These are phyloP conservation scores for Solanum gracilifrons DNA, from an alignment of 257 asterid genomes.

Conservation along the genomic window DNA sequence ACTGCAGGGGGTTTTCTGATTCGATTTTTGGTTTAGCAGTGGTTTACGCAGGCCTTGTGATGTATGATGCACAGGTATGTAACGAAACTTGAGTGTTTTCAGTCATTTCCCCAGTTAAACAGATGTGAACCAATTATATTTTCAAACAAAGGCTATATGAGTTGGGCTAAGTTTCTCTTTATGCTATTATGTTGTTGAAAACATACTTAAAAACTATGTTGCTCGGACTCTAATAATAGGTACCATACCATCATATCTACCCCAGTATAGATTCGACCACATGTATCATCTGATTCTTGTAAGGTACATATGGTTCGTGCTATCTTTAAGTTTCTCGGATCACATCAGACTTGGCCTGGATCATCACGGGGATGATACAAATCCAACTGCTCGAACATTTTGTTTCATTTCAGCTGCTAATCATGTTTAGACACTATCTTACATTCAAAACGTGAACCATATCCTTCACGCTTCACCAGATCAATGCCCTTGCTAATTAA, in stretches of 20 bases:
- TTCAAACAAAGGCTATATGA: background rate
- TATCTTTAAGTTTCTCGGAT: too few species aligned
- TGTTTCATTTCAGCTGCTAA: background rate
- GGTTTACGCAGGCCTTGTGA: constrained; percentile 69
- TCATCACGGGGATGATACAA: background rate
- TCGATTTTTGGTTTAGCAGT: constrained; percentile 74
- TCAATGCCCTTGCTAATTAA: background rate
- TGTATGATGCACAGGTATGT: constrained; percentile 95
- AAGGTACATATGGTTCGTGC: background rate
- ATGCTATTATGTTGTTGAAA: background rate
- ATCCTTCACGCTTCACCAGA: background rate
- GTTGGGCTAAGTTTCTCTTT: background rate
- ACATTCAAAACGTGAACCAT: background rate
- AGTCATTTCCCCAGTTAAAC: background rate
- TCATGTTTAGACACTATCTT: background rate
- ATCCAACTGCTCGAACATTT: background rate
- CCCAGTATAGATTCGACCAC: background rate
- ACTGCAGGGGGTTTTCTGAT: constrained; percentile 80
- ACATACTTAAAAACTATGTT: too few species aligned
- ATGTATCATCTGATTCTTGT: background rate
- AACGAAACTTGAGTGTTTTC: background rate
- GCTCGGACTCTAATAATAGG: too few species aligned
- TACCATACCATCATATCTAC: background rate
- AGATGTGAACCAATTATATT: background rate
- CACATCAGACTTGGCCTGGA: background rate